A percentile compares a stretch with the other conserved stretches of the same genome.
These are phyloP conservation scores for Peronospora belbahrii DNA, from an alignment of 352 stramenopile species.

Conservation along the genomic window DNA sequence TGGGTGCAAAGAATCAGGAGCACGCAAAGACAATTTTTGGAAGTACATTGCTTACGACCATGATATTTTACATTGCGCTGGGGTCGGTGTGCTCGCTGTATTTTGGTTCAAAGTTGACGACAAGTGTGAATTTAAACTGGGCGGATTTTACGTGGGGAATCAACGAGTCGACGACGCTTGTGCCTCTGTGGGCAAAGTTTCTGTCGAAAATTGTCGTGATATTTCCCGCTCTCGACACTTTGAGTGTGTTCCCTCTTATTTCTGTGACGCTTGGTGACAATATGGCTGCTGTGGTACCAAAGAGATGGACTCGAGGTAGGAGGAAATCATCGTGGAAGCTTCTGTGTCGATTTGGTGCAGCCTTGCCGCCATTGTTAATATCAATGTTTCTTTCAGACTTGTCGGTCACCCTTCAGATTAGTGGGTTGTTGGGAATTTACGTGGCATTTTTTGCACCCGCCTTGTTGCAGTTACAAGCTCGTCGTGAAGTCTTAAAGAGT, in stretches of 20 bases:
- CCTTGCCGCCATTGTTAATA: constrained; percentile 68
- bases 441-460: constrained; percentile 76
- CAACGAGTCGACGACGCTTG: constrained; percentile 26
- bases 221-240: constrained; percentile 85
- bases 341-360: constrained; percentile 68
- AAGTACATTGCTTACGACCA: constrained; percentile 75
- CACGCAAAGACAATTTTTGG: constrained; percentile 66
- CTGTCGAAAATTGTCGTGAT: constrained; percentile 81
- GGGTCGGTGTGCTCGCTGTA: constrained; percentile 73
- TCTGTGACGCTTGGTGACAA: constrained; percentile 89
- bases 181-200: constrained; percentile 52
- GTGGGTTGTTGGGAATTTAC: constrained; percentile 68
- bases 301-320: constrained; percentile 28
- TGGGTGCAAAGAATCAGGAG: constrained; percentile 50
- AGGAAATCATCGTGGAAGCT: constrained; percentile 53
- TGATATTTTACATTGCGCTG: constrained; percentile 78
- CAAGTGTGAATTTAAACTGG: constrained; percentile 90
- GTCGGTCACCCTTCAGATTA: constrained; percentile 82
- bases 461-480: constrained; percentile 53
- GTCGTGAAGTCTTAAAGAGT: constrained; percentile 32
- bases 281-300: constrained; percentile 57
- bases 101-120: constrained; percentile 72
- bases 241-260: constrained; percentile 89
- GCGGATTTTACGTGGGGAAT: constrained; percentile 82
- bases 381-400: constrained; percentile 81